Evolutionary conservation across 2,329 filamentous ascomycete genomes (phyloP), one percentile per base, ranked within the genome.

Genomic region (Thelonectria olida): DNA sequence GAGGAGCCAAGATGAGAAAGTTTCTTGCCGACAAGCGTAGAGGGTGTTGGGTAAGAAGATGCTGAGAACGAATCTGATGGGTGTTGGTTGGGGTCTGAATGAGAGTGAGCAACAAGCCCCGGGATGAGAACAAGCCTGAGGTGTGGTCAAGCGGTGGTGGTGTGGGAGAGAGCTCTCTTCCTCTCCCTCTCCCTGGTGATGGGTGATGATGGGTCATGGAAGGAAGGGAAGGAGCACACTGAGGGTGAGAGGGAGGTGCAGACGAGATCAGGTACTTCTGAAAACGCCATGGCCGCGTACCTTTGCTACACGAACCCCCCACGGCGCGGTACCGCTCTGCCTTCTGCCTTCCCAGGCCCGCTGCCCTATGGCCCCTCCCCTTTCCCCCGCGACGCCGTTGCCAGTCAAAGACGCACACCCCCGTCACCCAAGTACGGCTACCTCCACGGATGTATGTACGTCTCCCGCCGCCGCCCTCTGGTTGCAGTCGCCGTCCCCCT

Each of bases 221-320:
- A 34, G 39, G 19, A 39, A 44, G 39, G 13, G 17, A 28, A 17
- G 28, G 41, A 25, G 42, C 39, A 44, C 28, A 31, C n/a, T n/a
- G 13, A 47, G 41, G 41, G 34, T 15, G 31, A 23, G 28, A 31
- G 52, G 28, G 28, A 22, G 34, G 28, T 25, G 17, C 9, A 42
- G n/a, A 28, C 36, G 53, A 49, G 53, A 49, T 23, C 28, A 55
- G 53, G 53, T 55, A 55, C 53, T 55, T 55, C 42, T 55, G 53
- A 45, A 55, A 55, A 41, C 34, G 53, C 53, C 53, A 55, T 48
- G 53, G 44, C 34, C 22, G 34, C 34, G 53, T 55, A 55, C 53
- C 53, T 39, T 39, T 55, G 45, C 53, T 55, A 48, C 19, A 49
- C 8, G n/a, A 41, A 55, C 53, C 31, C 52, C 41, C 44, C 31